Conservation (phyloP, 352 stramenopile genomes). For the Peronosclerospora sorghi region DNA sequence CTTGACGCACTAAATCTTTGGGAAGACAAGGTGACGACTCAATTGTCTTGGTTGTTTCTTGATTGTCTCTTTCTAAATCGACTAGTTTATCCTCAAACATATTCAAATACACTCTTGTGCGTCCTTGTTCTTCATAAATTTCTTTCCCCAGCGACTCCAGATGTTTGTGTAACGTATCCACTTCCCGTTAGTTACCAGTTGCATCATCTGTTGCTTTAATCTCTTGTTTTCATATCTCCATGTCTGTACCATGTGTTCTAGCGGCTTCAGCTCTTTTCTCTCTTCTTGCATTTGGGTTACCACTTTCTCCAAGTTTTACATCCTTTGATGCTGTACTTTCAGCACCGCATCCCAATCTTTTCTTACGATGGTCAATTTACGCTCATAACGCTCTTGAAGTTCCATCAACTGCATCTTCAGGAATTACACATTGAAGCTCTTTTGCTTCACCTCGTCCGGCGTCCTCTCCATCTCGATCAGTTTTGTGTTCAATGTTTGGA, state of each 20-base stretch:
- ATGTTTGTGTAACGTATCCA: constrained; percentile 7
- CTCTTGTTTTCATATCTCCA: constrained; percentile 11
- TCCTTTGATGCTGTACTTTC: constrained; percentile 15
- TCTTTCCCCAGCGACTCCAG: constrained; percentile 7
- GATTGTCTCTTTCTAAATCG: constrained; percentile 9
- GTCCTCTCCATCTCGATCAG: constrained; percentile 17
- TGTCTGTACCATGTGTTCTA: constrained; percentile 5
- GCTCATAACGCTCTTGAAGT: no score
- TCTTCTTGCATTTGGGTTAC: no score
- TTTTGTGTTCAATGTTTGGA: constrained; percentile 18
- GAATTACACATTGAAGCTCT: constrained; percentile 36
- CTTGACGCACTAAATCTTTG: constrained; percentile 12
- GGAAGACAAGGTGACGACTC: neutral
- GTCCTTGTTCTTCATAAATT: constrained; percentile 8
- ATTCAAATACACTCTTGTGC: constrained; percentile 9
- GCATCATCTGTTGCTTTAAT: no score
- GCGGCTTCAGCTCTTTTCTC: neutral
- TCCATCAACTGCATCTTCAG: no score
- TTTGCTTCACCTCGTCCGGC: constrained; percentile 5
- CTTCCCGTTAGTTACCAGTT: constrained; percentile 8
- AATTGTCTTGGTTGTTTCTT: no score
- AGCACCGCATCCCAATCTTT: constrained; percentile 15
- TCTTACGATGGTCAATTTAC: constrained; percentile 20
- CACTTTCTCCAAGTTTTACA: constrained; percentile 7
- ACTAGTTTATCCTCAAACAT: no score